Base-by-base conservation (phyloP, 306 rosid genomes). In the Arachis stenosperma region DNA sequence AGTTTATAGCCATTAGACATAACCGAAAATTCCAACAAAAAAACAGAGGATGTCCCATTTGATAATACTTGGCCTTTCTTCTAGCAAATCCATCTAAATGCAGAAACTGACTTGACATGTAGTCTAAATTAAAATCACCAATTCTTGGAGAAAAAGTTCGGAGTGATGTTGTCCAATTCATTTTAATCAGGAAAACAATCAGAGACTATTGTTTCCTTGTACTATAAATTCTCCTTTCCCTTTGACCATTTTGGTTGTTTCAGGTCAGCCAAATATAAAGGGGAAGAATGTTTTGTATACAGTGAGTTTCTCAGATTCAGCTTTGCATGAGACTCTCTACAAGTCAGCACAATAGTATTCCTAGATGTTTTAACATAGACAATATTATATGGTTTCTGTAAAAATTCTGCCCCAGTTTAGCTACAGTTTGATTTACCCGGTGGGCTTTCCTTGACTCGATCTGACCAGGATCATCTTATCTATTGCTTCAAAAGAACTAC, bases 381-480 rank as follows among this genome's bases (percentile, higher is more conserved):
- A 14, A 44, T 64, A 33, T 2, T 52, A 9, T 70, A 27, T n/a
- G 10, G 70, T 42, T 37, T 57, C 65, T 15, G 42, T 5, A 57
- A 65, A 61, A 65, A 33, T 57, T 80, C 65, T 15, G 44, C 47
- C 22, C 74, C 73, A 75, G 65, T 15, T 30, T 58, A 11, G 52
- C 56, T 56, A 57, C 52, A 71, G 61, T 66, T 58, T 67, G 12
- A 17, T 11, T 56, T 58, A 43, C 58, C 61, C 6, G 73, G 56
- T 44, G 57, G 3, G 44, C 12, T 75, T 57, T 70, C 60, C 29
- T 64, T 48, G 36, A 40, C 66, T 15, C 57, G 57, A 50, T 62
- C 65, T 55, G 70, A 42, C 61, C 70, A 9, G 27, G 47, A 62
- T n/a, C 62, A 40, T 75, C 50, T 39, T 71, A 50, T 48, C 47